A percentile compares a stretch with the other conserved stretches of the same genome.
Conservation (phyloP, 805 yeast species). For the Yarrowia divulgata region DNA sequence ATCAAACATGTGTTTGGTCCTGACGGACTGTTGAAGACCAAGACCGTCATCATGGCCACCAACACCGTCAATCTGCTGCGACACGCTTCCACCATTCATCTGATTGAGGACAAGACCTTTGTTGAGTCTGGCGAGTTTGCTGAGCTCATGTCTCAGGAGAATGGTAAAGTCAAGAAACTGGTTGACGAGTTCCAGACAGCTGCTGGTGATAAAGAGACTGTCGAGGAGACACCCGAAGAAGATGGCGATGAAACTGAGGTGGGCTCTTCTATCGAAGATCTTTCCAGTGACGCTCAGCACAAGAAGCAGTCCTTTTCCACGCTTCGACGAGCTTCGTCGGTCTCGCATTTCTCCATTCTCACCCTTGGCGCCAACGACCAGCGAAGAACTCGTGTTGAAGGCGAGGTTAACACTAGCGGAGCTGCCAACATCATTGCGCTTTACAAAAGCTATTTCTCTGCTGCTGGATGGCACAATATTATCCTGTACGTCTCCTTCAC, state of each 20-base stretch:
- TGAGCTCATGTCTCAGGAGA: constrained; percentile 53
- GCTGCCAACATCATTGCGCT: constrained; percentile 59
- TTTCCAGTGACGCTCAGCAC: neutral
- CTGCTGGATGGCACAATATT: constrained; percentile 63
- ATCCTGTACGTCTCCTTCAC: constrained; percentile 50
- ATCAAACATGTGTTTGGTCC: constrained; percentile 72
- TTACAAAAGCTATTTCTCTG: constrained; percentile 74
- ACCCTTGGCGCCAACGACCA: constrained; percentile 10
- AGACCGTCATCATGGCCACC: constrained; percentile 80
- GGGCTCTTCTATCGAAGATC: neutral
- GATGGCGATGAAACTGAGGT: constrained; percentile 1
- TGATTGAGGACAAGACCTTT: constrained; percentile 65
- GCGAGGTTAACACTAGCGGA: constrained; percentile 28
- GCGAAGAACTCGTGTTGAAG: constrained; percentile 17
- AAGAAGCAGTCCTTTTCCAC: constrained; percentile 40
- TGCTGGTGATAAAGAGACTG: neutral
- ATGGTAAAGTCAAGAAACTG: constrained; percentile 27
- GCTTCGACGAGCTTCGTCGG: constrained; percentile 64
- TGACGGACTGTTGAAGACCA: constrained; percentile 60
- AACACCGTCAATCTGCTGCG: constrained; percentile 79
- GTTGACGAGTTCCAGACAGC: constrained; percentile 35
- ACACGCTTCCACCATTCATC: constrained; percentile 74
- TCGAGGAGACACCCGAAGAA: neutral
- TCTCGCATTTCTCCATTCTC: constrained; percentile 19
- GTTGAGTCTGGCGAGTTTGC: constrained; percentile 67